Conservation (phyloP, 768 basidiomycete species). For the Polyporus arcularius region DNA sequence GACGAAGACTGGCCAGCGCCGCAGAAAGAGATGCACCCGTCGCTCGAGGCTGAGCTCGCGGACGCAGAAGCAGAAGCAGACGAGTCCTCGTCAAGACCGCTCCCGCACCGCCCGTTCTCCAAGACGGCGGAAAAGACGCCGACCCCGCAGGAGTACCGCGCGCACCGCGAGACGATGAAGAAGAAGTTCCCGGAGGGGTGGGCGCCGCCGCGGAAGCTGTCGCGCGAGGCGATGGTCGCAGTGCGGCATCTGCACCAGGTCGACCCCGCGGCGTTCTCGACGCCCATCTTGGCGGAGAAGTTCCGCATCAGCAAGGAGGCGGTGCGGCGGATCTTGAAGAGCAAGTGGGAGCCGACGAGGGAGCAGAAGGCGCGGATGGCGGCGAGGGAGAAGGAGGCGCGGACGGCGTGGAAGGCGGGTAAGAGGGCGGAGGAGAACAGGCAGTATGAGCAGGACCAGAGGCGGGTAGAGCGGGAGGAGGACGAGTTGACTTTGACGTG, state of each 20-base stretch:
- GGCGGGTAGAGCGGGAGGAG: slow-evolving; percentile 1
- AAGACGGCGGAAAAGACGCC: slow-evolving; percentile 17
- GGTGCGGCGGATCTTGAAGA: slow-evolving; percentile 49
- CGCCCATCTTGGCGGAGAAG: slow-evolving; percentile 42
- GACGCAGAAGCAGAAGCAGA: slow-evolving; percentile 6
- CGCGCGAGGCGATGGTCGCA: slow-evolving; percentile 53
- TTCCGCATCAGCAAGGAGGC: slow-evolving; percentile 56
- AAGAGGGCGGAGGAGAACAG: slow-evolving; percentile 20
- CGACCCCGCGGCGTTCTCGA: slow-evolving; percentile 45
- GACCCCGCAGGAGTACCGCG: slow-evolving; percentile 27
- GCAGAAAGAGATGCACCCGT: slow-evolving; percentile 3
- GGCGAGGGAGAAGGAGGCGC: slow-evolving; percentile 30
- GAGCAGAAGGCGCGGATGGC: slow-evolving; percentile 34
- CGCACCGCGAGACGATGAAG: slow-evolving; percentile 36
- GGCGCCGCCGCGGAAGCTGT: slow-evolving; percentile 54
- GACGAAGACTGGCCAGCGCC: slow-evolving; percentile 13
- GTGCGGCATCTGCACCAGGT: slow-evolving; percentile 43
- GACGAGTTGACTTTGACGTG: slow-evolving; percentile 13
- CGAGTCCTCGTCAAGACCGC: slow-evolving; percentile 3
- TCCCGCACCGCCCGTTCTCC: slow-evolving; percentile 7
- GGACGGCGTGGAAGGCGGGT: slow-evolving; percentile 22
- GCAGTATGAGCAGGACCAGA: slow-evolving; percentile 9
- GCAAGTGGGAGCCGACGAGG: slow-evolving; percentile 41
- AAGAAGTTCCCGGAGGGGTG: slow-evolving; percentile 42
- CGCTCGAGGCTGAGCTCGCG: background rate